Base-by-base conservation (phyloP, 805 yeast species). In the Helenozyma rhizophorensis region DNA sequence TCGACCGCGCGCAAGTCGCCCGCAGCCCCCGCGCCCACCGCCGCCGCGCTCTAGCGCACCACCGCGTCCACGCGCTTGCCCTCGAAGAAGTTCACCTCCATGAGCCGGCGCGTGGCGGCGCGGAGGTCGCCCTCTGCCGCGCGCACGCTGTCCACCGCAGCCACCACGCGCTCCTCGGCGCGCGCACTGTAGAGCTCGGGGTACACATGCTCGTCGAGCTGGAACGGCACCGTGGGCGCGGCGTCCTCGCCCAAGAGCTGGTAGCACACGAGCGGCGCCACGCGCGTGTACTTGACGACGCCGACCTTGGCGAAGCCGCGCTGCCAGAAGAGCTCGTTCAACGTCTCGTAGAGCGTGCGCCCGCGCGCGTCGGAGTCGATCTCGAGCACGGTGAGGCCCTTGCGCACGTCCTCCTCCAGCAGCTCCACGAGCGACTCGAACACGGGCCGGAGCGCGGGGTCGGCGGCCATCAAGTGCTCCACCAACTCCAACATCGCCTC, bases 311-410 rank as follows among this genome's bases (percentile, higher is more conserved):
- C 60, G 18, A 50, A 47, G 23, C 54, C 55, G 24, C 47, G 53
- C 18, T 49, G 55, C 70, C 71, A 65, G 33, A 66, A 61, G 36
- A 65, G 45, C 28, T 52, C 56, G 37, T 60, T 54, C 32, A 66
- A 51, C 1, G 65, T 40, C 22, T 52, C 57, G 30, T 58, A 56
- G n/a, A 66, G 43, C 14, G 49, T 49, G 3, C 42, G 12, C 11
- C 42, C 33, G 21, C 64, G 42, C 6, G 43, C 29, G 9, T 63
- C 69, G 9, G 36, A 21, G 19, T 66, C 70, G 12, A 66, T 50
- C 16, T 62, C 61, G 22, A 66, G 44, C 4, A 57, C 50, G 7
- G 47, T 42, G 14, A 64, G 32, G 8, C 48, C 54, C 32, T 48
- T 52, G 25, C 28, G 36, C 12, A 49, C 45, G 3, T 49, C 56